phyloP scores from a whole-genome alignment of 306 rosid species.

The Cucumis cinereus region DNA sequence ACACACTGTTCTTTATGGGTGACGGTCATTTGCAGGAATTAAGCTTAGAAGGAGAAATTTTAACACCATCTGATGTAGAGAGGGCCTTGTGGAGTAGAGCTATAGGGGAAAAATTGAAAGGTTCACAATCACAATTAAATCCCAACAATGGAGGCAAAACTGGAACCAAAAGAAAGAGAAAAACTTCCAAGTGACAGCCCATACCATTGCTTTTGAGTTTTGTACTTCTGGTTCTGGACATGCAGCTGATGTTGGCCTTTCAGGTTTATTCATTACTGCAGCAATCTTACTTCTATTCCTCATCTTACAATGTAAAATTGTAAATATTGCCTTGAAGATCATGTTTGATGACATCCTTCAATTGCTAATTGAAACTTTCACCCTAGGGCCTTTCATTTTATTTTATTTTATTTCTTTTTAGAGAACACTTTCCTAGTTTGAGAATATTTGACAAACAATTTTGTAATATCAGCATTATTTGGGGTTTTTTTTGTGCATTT shows the following conservation, averaged over 20 bases:
- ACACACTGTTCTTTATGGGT: background rate
- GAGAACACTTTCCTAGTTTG: no score
- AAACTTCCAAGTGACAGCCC: background rate
- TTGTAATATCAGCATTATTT: no score
- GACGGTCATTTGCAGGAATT: constrained; percentile 43
- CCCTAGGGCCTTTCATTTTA: no score
- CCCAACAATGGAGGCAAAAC: constrained; percentile 19
- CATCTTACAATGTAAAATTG: background rate
- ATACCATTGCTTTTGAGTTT: background rate
- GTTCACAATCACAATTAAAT: constrained; percentile 22
- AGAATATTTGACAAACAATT: no score
- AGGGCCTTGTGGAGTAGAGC: constrained; percentile 77
- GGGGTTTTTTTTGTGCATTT: no score
- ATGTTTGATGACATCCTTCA: background rate
- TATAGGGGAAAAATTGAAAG: constrained; percentile 24
- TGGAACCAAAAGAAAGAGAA: constrained; percentile 56
- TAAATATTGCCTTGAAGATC: background rate
- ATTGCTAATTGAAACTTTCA: background rate
- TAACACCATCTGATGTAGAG: constrained; percentile 82
- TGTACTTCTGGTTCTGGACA: background rate
- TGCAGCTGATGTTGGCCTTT: background rate
- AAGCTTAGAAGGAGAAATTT: constrained; percentile 36
- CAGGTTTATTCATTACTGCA: background rate
- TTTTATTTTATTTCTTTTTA: no score
- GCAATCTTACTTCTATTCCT: background rate